These are phyloP conservation scores for Pichia inconspicua DNA, from an alignment of 1,139 yeast genomes.

Conservation along the genomic window DNA sequence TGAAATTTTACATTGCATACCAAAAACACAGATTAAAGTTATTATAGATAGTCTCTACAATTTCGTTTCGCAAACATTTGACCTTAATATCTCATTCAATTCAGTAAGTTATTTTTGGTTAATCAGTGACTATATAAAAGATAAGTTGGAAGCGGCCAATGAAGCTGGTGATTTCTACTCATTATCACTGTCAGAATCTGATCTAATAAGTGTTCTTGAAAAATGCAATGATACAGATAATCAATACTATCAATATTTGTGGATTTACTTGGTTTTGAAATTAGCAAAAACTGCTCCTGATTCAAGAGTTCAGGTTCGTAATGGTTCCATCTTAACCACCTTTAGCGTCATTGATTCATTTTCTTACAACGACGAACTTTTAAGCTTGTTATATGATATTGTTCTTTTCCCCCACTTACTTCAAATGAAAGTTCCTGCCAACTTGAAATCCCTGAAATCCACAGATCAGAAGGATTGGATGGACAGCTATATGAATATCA, in stretches of 20 bases:
- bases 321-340: constrained; percentile 83
- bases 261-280: constrained; percentile 57
- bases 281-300: constrained; percentile 60
- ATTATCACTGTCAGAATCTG: constrained; percentile 18
- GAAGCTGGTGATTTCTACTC: constrained; percentile 4
- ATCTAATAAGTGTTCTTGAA: constrained; percentile 24
- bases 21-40: constrained; percentile 50
- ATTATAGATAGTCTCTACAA: constrained; percentile 65
- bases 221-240: constrained; percentile 14
- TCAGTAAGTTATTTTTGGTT: constrained; percentile 90
- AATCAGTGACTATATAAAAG: constrained; percentile 64
- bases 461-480: constrained; percentile 37
- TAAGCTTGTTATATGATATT: constrained; percentile 47
- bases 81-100: constrained; percentile 80
- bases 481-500: constrained; percentile 49
- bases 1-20: constrained; percentile 69
- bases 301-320: constrained; percentile 69
- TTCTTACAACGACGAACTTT: constrained; percentile 48
- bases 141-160: constrained; percentile 14
- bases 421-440: constrained; percentile 18
- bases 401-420: constrained; percentile 40
- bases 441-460: not conserved
- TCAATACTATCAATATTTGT: constrained; percentile 32
- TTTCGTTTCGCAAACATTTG: constrained; percentile 63
- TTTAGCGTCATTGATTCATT: constrained; percentile 79